phyloP scores from a whole-genome alignment of 2,329 filamentous ascomycete genomes.

The Magnaporthiopsis rhizophila region DNA sequence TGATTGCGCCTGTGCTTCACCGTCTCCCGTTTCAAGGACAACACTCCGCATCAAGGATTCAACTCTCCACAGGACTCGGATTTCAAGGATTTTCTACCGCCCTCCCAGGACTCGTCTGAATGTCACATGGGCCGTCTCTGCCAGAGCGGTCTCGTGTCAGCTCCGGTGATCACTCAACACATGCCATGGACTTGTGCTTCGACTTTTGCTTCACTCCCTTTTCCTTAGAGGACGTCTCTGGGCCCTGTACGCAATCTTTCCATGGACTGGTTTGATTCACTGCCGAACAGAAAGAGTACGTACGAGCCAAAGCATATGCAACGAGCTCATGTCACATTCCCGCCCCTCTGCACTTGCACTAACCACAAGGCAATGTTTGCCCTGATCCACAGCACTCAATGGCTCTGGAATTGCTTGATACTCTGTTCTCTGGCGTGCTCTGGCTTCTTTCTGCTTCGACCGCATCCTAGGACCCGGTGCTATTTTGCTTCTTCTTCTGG shows the following conservation, averaged over 20 bases:
- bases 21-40: not conserved
- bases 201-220: not conserved
- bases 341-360: not conserved
- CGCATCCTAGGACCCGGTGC: not conserved
- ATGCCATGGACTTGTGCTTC: not conserved
- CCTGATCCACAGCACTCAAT: not conserved
- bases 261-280: not conserved
- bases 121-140: not conserved
- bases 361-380: not conserved
- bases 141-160: not conserved
- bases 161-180: not conserved
- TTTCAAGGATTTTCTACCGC: not conserved
- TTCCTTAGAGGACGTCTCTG: not conserved
- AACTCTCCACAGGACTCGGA: not conserved
- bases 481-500: not conserved
- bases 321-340: not conserved
- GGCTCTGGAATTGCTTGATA: not conserved
- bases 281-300: not conserved
- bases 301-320: not conserved
- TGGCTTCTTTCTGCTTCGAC: not conserved
- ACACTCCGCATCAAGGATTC: not conserved
- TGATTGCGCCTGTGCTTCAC: not conserved
- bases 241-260: not conserved
- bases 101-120: not conserved
- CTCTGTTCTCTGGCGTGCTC: not conserved